Conservation (phyloP, 345 rosid genomes). For the Atalantia buxifolia region DNA sequence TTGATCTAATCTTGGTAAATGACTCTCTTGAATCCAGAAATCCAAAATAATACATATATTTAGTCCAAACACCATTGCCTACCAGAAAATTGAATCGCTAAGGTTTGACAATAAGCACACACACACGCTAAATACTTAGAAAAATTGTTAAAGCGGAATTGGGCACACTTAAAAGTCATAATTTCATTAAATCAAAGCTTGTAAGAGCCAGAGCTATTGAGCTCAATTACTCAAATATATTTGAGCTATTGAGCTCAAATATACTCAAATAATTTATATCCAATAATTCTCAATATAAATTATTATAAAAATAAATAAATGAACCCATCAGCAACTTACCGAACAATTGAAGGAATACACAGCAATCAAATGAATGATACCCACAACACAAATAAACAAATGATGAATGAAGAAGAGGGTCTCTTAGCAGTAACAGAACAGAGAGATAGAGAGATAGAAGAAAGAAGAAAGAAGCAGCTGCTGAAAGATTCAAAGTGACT, state of each 20-base stretch:
- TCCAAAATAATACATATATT: neutral
- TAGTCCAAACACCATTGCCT: neutral
- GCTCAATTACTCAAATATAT: neutral
- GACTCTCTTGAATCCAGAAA: neutral
- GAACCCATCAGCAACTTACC: neutral
- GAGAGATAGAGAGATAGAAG: neutral
- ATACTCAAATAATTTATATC: neutral
- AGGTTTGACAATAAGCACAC: neutral
- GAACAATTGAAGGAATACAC: neutral
- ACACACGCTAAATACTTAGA: too few species aligned
- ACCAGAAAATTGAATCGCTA: neutral
- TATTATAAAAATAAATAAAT: neutral
- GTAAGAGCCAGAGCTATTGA: neutral
- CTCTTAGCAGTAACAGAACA: neutral
- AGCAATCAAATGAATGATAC: neutral
- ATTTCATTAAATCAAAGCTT: neutral
- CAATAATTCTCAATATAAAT: neutral
- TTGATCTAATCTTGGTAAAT: neutral
- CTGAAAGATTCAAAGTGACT: constrained; percentile 1
- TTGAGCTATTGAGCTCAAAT: neutral
- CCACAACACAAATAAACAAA: too few species aligned
- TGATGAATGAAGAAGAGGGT: neutral
- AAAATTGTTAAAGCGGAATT: neutral
- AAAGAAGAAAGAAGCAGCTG: neutral
- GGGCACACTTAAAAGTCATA: neutral